Evolutionary conservation across 352 stramenopile species (phyloP), one percentile per base, ranked within the genome.

Genomic region (Chrysophaeum taylorii): DNA sequence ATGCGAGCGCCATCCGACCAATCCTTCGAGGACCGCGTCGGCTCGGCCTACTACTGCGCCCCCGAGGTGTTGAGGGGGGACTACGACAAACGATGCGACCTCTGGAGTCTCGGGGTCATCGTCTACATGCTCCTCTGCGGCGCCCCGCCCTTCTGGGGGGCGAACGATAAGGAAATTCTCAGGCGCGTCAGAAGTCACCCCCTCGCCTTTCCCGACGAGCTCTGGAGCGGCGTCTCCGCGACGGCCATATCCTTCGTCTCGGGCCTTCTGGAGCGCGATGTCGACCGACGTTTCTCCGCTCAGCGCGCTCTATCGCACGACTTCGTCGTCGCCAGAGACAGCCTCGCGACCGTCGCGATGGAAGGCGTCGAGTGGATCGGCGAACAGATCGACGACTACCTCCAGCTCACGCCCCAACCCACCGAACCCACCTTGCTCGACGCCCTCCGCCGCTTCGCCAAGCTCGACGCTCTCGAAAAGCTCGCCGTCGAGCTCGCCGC

Each of bases 71-170:
- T 98, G 35, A 85, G 93, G 61, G 79, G 92, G 81, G 33, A 41
- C 52, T 98, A 98, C 76, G 90, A 89, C 37, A 80, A 86, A 5
- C 84, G 92, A 70, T 93, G 94, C 41, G 93, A 97, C 71, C 84
- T 97, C 25, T 98, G 92, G 92, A 94, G 85, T 79, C 79, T 97
- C 16, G 92, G 92, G 21, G 91, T 98, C 50, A 96, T 97, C 71
- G 82, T 89, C 0, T 98, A 97, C 82, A 96, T 98, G 68, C 73
- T 98, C 61, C 70, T 98, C 12, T 94, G 86, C 69, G 92, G 92
- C 5, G 95, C 94, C 54, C 90, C 91, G 50, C 92, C 92, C 5
- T 98, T 98, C 75, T 94, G 94, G 70, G 82, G 81, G 12, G 9
- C 54, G 39, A 37, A 23, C 9, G 69, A 73, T 39, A n/a, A 25